phyloP scores from a whole-genome alignment of 148 eudicot genomes.

The Salicornia ramosissima region DNA sequence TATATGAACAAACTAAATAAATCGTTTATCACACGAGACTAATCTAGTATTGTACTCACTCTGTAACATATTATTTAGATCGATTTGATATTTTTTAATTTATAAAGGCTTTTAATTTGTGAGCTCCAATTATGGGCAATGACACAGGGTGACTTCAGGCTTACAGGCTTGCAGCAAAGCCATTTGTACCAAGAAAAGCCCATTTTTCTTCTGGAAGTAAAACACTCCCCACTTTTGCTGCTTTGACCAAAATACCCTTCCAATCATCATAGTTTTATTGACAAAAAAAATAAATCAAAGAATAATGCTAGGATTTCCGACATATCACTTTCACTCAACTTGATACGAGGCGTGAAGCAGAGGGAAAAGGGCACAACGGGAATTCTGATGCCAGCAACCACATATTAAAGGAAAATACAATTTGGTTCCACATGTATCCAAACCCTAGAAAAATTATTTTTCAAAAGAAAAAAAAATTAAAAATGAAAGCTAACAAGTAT shows the following conservation, averaged over 20 bases:
- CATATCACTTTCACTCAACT: constrained; percentile 30
- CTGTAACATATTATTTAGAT: too few relatives aligned
- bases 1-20: too few relatives aligned
- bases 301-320: constrained; percentile 28
- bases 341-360: constrained; percentile 36
- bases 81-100: too few relatives aligned
- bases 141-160: constrained; percentile 25
- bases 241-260: constrained; percentile 9
- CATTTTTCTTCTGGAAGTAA: constrained; percentile 6
- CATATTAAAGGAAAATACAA: too few relatives aligned
- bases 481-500: too few relatives aligned
- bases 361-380: constrained; percentile 32
- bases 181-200: not conserved
- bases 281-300: not conserved
- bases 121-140: constrained; percentile 22
- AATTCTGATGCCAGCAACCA: constrained; percentile 18
- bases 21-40: too few relatives aligned
- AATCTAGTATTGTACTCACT: too few relatives aligned
- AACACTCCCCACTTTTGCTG: not conserved
- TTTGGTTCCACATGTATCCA: too few relatives aligned
- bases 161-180: not conserved
- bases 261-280: constrained; percentile 3
- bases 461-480: too few relatives aligned
- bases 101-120: constrained; percentile 3
- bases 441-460: too few relatives aligned